Base-by-base conservation (phyloP, 176 grass and related monocot genomes). In the Leersia perrieri region DNA sequence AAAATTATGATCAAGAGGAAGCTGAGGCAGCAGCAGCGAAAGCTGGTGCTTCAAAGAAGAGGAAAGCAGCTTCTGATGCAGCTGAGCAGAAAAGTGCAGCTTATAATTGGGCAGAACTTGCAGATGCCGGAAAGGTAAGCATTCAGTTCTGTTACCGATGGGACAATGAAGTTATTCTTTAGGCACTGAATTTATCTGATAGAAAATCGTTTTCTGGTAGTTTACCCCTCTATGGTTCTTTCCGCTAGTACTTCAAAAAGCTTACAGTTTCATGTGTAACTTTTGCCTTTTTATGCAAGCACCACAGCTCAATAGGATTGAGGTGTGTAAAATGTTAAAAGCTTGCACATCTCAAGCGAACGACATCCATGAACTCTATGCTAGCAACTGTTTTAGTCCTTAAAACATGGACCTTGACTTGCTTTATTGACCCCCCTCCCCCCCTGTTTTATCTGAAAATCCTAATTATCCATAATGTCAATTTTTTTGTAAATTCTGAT, bases 1-100 rank as follows among this genome's bases (percentile, higher is more conserved):
- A 95, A 91, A 93, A 93, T 68, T 82, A 95, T 78, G 89, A 95
- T 11, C 88, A 97, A 68, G 94, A 98, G 83, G 95, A 95, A 83
- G 86, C 75, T 36, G 89, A 92, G 39, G 74, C 79, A 16, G 66
- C 75, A 70, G 84, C 84, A 61, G 66, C 71, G 36, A 89, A 83
- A 85, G 86, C 35, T 60, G 88, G 82, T 38, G 79, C 83, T 86
- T 87, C 88, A 27, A 92, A 88, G 78, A 98, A 98, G 82, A 87
- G 95, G 29, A 94, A 98, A 84, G 78, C 84, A 65, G 77, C 88
- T 11, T 61, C 84, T 60, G 92, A 98, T 66, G 86, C 72, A 67
- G 92, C 90, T 63, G 33, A 58, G 7, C 74, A 74, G 74, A 81
- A 93, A 76, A 88, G 68, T 63, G 74, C 88, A 72, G 80, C 72